phyloP scores from a whole-genome alignment of 2,329 filamentous ascomycete genomes.

The Geosmithia putterillii region DNA sequence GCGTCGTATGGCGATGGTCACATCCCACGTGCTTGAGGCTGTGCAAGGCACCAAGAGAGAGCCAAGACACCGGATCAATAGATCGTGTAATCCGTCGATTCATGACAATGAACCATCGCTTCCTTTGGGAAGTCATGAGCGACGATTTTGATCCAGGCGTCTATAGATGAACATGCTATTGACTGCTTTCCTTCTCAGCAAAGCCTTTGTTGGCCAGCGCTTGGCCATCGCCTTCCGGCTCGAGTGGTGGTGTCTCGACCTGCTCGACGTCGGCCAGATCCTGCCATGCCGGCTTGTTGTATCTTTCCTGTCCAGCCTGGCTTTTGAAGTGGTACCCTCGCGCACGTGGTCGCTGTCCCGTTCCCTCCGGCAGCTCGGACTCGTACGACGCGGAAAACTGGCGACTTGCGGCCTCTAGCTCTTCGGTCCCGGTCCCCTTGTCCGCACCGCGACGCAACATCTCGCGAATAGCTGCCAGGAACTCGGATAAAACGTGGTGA shows the following conservation, averaged over 20 bases:
- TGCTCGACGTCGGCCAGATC: slow-evolving; percentile 25
- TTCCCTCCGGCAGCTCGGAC: slow-evolving; percentile 56
- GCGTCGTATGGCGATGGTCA: too few species aligned
- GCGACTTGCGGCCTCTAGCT: slow-evolving; percentile 42
- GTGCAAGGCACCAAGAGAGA: neutral
- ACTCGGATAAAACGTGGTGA: slow-evolving; percentile 55
- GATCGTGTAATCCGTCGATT: too few species aligned
- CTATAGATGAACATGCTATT: neutral
- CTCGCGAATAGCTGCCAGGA: slow-evolving; percentile 60
- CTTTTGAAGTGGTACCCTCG: slow-evolving; percentile 76
- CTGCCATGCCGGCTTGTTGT: slow-evolving; percentile 57
- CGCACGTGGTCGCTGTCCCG: slow-evolving; percentile 65
- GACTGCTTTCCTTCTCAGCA: slow-evolving; percentile 22
- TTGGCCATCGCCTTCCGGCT: slow-evolving; percentile 31
- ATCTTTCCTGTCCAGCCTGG: slow-evolving; percentile 50
- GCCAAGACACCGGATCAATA: neutral
- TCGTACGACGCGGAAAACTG: slow-evolving; percentile 48
- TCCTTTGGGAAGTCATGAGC: neutral
- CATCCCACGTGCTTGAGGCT: neutral
- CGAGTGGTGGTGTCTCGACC: slow-evolving; percentile 30
- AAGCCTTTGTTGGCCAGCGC: slow-evolving; percentile 45
- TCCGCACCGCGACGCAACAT: slow-evolving; percentile 32
- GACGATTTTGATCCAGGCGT: neutral
- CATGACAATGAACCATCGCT: too few species aligned
- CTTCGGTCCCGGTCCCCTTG: slow-evolving; percentile 27